These are phyloP conservation scores for Coemansia sp. DNA, from an alignment of 192 early-diverging fungal genomes.

Conservation along the genomic window DNA sequence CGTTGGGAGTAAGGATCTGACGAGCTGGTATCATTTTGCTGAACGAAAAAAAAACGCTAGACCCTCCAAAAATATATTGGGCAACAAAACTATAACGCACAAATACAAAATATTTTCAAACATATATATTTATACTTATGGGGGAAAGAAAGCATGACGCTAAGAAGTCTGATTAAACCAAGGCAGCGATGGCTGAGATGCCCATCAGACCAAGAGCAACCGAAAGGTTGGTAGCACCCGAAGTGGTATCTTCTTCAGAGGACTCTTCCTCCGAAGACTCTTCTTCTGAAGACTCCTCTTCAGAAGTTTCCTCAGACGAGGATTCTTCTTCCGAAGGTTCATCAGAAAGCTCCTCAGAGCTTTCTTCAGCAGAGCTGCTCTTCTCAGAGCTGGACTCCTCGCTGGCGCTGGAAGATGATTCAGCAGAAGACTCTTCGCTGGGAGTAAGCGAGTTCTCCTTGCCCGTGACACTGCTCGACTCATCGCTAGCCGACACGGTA, in stretches of 20 bases:
- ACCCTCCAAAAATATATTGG: background rate
- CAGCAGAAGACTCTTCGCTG: background rate
- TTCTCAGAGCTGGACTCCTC: conserved; percentile 5
- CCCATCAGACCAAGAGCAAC: conserved; percentile 27
- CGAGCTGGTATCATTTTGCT: conserved; percentile 30
- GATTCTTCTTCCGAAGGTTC: conserved; percentile 5
- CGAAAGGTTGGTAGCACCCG: conserved; percentile 27
- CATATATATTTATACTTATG: background rate
- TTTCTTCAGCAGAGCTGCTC: background rate
- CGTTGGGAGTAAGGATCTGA: conserved; percentile 80
- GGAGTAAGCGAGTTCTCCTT: background rate
- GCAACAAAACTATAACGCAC: background rate
- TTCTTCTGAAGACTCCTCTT: conserved; percentile 10
- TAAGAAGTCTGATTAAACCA: conserved; percentile 23
- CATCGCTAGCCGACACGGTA: conserved; percentile 8
- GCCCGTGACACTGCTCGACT: background rate
- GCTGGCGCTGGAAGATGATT: background rate
- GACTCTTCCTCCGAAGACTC: conserved; percentile 7
- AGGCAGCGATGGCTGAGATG: conserved; percentile 23
- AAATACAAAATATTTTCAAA: too few relatives aligned
- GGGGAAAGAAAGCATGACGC: background rate
- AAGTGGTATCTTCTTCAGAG: conserved; percentile 4
- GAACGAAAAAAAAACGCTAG: background rate
- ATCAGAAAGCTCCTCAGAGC: background rate
- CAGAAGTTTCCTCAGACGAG: conserved; percentile 6